Evolutionary conservation across 371 early-diverging fungal species (phyloP), one percentile per base, ranked within the genome.

Genomic region (Mortierella sp.): DNA sequence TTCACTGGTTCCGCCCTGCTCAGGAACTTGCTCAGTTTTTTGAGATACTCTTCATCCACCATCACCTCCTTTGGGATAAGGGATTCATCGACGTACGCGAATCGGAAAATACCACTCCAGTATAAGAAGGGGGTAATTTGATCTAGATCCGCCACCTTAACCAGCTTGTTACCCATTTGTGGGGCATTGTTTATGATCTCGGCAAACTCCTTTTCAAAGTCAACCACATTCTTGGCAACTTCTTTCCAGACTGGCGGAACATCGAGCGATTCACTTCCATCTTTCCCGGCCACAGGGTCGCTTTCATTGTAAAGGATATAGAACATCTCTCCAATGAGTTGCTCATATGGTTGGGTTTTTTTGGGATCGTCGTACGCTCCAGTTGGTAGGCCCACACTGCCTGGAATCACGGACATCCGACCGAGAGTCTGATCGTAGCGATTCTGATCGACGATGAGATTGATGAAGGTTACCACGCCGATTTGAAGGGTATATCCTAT

Each of bases 91-190:
- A 81, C 82, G 7, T 81, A 55, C 18, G 82, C 54, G 21, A 73
- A 61, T 19, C 65, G 50, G 16, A 87, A 54, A 26, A 82, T 71
- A 0, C 72, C 34, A 8, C 60, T 59, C 87, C 87, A 87, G 51
- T 83, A 80, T 39, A 89, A 47, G 8, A 46, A 48, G 6, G 87
- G 83, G 0, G 78, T 59, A 1, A 76, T n/a, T 7, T 65, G 45
- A 1, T 45, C 47, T 8, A 89, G 64, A 1, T 80, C 60, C 2
- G 58, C 53, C 8, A 87, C 21, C 4, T 71, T 57, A 27, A 64
- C 54, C 1, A 81, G 81, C 50, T 85, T 85, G 49, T 84, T 80
- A 12, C 62, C 80, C 18, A 43, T 70, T 54, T 67, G 67, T 9
- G 84, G 82, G n/a, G n/a, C 19, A 8, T n/a, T n/a, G n/a, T n/a